Conservation (phyloP, 1,284 basidiomycete species). For the Cystobasidium pallidum region DNA sequence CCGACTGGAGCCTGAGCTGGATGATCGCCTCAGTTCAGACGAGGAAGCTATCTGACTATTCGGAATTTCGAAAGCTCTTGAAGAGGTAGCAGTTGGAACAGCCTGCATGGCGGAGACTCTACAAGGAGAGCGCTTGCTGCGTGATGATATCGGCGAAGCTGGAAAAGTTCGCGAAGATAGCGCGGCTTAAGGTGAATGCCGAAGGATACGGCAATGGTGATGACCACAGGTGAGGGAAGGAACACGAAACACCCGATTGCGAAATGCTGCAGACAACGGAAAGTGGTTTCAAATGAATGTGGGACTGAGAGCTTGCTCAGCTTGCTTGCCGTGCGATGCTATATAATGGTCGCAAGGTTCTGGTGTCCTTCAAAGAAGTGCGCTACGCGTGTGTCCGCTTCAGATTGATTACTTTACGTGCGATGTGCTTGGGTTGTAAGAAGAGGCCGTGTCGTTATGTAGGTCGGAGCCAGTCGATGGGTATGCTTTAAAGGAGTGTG, state of each 20-base stretch:
- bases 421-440: background rate
- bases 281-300: conserved; percentile 18
- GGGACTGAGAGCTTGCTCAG: conserved; percentile 6
- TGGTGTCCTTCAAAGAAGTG: background rate
- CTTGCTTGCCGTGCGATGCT: background rate
- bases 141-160: background rate
- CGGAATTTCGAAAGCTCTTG: background rate
- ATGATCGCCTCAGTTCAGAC: background rate
- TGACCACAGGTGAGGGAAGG: background rate
- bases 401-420: background rate
- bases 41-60: background rate
- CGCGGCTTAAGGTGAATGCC: background rate
- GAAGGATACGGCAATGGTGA: conserved; percentile 43
- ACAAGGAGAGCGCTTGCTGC: too few relatives aligned
- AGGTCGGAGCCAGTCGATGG: conserved; percentile 1
- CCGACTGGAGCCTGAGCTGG: background rate
- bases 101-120: conserved; percentile 1
- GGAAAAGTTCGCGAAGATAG: background rate
- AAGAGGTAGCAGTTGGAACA: background rate
- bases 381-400: background rate
- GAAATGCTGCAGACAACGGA: background rate
- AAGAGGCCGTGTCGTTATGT: background rate
- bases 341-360: background rate
- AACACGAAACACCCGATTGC: background rate
- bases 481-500: conserved; percentile 13